Percentiles rank a stretch among this genome's conserved stretches.
phyloP scores from a whole-genome alignment of 1,284 basidiomycete species.

The Tylopilus sp. region DNA sequence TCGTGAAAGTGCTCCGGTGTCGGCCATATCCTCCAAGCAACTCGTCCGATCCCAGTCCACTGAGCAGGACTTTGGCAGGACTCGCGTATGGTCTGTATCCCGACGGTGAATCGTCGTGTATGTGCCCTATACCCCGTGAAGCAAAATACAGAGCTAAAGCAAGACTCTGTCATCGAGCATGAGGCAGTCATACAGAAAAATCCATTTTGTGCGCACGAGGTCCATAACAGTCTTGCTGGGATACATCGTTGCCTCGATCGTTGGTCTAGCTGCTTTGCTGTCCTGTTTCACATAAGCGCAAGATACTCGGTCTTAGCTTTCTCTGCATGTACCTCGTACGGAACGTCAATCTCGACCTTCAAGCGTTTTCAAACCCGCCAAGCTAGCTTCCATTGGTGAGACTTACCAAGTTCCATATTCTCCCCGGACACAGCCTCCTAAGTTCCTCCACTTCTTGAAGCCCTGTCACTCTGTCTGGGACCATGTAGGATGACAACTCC shows the following conservation, averaged over 20 bases:
- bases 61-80: slow-evolving; percentile 78
- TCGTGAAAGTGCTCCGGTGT: slow-evolving; percentile 73
- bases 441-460: slow-evolving; percentile 75
- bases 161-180: slow-evolving; percentile 59
- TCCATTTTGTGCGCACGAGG: slow-evolving; percentile 49
- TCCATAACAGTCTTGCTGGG: slow-evolving; percentile 89
- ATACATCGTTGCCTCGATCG: slow-evolving; percentile 73
- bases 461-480: slow-evolving; percentile 87
- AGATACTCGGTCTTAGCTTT: background rate
- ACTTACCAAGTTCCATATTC: slow-evolving; percentile 85
- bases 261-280: slow-evolving; percentile 50
- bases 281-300: slow-evolving; percentile 45
- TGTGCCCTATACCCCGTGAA: slow-evolving; percentile 66
- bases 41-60: slow-evolving; percentile 93
- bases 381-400: background rate
- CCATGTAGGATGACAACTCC: slow-evolving; percentile 46
- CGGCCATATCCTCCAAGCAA: slow-evolving; percentile 91
- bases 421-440: slow-evolving; percentile 58
- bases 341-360: slow-evolving; percentile 80
- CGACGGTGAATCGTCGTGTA: slow-evolving; percentile 35
- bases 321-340: slow-evolving; percentile 58
- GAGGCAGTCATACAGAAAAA: slow-evolving; percentile 1
- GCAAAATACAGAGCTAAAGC: slow-evolving; percentile 93
- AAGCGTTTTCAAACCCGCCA: slow-evolving; percentile 2
- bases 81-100: slow-evolving; percentile 57